These are phyloP conservation scores for Stropharia rugosoannulata DNA, from an alignment of 768 basidiomycete species.

Conservation along the genomic window DNA sequence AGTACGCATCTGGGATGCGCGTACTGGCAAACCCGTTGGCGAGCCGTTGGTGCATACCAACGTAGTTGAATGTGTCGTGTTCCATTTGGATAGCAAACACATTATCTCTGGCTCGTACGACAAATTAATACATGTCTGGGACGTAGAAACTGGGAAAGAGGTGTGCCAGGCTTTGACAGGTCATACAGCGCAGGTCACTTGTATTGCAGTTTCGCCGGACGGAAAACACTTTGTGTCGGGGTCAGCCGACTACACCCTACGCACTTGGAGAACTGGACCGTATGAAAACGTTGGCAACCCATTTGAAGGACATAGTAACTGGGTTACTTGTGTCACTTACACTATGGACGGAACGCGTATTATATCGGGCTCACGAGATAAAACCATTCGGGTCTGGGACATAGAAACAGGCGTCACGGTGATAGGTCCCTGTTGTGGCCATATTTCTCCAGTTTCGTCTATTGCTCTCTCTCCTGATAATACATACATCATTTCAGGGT, in stretches of 20 bases:
- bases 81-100: background rate
- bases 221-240: slow-evolving; percentile 16
- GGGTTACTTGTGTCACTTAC: slow-evolving; percentile 12
- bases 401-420: slow-evolving; percentile 3
- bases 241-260: slow-evolving; percentile 15
- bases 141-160: slow-evolving; percentile 15
- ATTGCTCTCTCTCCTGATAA: too few relatives aligned
- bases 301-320: background rate
- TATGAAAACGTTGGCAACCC: slow-evolving; percentile 4
- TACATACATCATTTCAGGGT: too few relatives aligned
- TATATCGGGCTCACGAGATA: slow-evolving; percentile 21
- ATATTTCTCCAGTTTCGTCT: too few relatives aligned
- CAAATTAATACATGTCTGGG: too few relatives aligned
- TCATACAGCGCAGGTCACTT: slow-evolving; percentile 3
- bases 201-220: slow-evolving; percentile 21
- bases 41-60: background rate
- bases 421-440: too few relatives aligned
- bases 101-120: slow-evolving; percentile 8
- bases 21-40: background rate
- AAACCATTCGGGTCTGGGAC: slow-evolving; percentile 26
- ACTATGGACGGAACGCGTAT: slow-evolving; percentile 23
- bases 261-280: slow-evolving; percentile 19
- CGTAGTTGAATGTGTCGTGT: background rate
- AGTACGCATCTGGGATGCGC: slow-evolving; percentile 4
- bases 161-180: slow-evolving; percentile 10